Evolutionary conservation across 2,329 filamentous ascomycete genomes (phyloP).

Genomic region (Ascochyta fabae): DNA sequence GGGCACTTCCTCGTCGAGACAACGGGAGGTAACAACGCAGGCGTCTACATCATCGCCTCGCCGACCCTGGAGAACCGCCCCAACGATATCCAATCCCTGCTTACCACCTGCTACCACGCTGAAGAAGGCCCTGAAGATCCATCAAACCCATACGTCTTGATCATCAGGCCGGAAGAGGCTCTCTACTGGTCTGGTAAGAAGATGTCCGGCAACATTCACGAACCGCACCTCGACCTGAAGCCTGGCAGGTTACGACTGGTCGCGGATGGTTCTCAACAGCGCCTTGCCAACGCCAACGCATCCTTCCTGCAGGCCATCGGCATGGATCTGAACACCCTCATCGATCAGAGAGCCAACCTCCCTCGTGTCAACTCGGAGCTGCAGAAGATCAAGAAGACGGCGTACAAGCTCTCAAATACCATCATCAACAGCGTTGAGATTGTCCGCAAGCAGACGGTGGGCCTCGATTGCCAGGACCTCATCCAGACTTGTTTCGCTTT

Average conservation of each 20-base stretch:
- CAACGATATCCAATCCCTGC: conserved; percentile 83
- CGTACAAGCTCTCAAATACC: conserved; percentile 94
- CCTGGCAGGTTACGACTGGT: conserved; percentile 85
- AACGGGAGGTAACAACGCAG: conserved; percentile 70
- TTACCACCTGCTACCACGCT: conserved; percentile 78
- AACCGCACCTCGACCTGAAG: conserved; percentile 84
- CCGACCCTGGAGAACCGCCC: conserved; percentile 76
- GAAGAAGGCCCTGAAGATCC: conserved; percentile 74
- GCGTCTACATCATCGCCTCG: conserved; percentile 84
- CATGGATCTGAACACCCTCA: conserved; percentile 83
- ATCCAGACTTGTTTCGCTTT: conserved; percentile 98
- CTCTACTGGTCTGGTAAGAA: conserved; percentile 83
- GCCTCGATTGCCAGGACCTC: conserved; percentile 88
- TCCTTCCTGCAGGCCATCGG: conserved; percentile 80
- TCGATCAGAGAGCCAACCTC: conserved; percentile 92
- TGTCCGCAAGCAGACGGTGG: conserved; percentile 83
- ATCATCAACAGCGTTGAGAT: conserved; percentile 99
- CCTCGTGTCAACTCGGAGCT: conserved; percentile 89
- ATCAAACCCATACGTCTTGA: conserved; percentile 81
- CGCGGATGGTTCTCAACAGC: conserved; percentile 81
- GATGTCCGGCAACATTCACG: conserved; percentile 72
- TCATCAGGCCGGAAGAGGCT: conserved; percentile 80
- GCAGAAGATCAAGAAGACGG: conserved; percentile 92
- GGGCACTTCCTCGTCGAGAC: conserved; percentile 87
- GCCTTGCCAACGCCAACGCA: conserved; percentile 78